phyloP scores from a whole-genome alignment of 345 rosid species.

The Hibiscus syriacus region DNA sequence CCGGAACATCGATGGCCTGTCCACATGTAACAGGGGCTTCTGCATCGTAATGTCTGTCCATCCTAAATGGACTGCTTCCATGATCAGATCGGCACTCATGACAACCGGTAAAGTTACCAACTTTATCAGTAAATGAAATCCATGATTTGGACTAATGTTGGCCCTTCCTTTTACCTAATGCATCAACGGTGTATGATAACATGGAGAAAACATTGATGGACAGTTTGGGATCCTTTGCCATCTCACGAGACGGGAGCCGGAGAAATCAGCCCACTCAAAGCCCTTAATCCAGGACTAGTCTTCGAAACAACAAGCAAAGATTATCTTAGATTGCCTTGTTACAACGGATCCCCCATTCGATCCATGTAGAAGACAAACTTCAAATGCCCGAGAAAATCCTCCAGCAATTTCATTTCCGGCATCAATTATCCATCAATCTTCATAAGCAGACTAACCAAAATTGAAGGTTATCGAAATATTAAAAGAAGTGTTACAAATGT shows the following conservation, averaged over 20 bases:
- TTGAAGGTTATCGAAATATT: constrained; percentile 15
- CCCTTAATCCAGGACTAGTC: constrained; percentile 71
- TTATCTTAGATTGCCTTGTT: constrained; percentile 55
- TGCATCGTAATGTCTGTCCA: constrained; percentile 49
- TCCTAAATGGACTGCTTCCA: constrained; percentile 53
- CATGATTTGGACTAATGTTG: background rate
- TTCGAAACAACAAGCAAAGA: constrained; percentile 48
- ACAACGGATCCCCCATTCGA: constrained; percentile 43
- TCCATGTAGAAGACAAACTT: constrained; percentile 38
- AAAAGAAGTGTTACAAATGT: constrained; percentile 55
- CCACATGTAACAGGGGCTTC: constrained; percentile 80
- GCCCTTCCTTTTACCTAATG: background rate
- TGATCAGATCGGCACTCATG: constrained; percentile 76
- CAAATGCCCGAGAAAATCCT: constrained; percentile 35
- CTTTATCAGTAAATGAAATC: background rate
- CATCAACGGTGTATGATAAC: constrained; percentile 52
- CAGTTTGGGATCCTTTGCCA: constrained; percentile 36
- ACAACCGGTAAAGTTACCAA: constrained; percentile 45
- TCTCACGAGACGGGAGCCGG: constrained; percentile 67
- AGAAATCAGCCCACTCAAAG: constrained; percentile 49
- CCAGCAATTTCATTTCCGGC: constrained; percentile 37
- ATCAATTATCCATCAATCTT: constrained; percentile 79
- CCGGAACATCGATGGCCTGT: constrained; percentile 91
- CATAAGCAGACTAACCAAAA: constrained; percentile 35
- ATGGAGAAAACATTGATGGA: constrained; percentile 35